Evolutionary conservation across 805 yeast genomes (phyloP), one percentile per base, ranked within the genome.

Genomic region (Wickerhamomyces canadensis): DNA sequence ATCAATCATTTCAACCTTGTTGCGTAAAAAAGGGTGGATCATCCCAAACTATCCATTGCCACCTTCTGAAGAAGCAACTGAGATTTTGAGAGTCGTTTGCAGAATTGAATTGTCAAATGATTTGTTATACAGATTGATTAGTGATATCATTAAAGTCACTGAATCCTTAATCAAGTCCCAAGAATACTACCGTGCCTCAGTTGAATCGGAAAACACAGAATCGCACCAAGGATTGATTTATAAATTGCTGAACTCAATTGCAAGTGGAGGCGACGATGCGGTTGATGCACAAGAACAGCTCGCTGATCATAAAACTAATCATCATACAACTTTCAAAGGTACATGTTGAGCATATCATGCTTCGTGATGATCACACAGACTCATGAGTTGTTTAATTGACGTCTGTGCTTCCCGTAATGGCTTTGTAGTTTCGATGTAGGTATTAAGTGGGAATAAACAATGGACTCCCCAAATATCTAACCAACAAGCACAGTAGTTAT

Each of bases 1-100:
- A 61, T 70, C 80, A 14, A 68, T 84, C 41, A 60, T 88, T 19
- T 80, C 95, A 1, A 67, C 79, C 12, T 56, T 87, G 58, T 65
- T 88, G 51, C 75, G 96, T 58, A 76, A 72, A 57, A 77, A 78
- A 51, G 94, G 95, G 12, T 88, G 84, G 76, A 89, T 89, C 57
- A 70, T 88, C 45, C 95, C 96, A 47, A 87, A 88, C 67, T 88
- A 88, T 62, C 85, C 83, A 43, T 70, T 88, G 49, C 95, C 96
- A 21, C 66, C 70, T 15, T 52, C 57, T 24, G 78, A 80, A 31
- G 71, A 68, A 37, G 67, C 72, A 38, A 58, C 59, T 32, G 95
- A 89, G 61, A 83, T 87, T 41, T 68, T 88, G 45, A 75, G 97
- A 54, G 85, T 89, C 19, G 96, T 88, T 12, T 87, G 85, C 36